phyloP scores from a whole-genome alignment of 2,329 filamentous ascomycete species.

The Botrytis porri region DNA sequence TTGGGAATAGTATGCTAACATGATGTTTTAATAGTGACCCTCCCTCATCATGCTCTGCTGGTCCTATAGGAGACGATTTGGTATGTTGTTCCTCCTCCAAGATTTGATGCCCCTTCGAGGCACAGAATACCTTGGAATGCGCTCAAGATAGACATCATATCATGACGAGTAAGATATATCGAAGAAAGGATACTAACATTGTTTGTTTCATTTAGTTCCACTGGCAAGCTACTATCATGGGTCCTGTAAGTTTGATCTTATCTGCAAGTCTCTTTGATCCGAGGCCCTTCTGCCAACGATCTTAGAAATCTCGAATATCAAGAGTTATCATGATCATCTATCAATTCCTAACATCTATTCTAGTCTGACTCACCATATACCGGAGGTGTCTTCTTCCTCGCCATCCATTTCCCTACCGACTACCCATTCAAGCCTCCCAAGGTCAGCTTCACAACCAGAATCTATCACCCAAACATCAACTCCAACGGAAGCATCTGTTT shows the following conservation, averaged over 20 bases:
- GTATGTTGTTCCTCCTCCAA: constrained; percentile 56
- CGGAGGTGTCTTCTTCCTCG: constrained; percentile 97
- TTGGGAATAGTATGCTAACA: constrained; percentile 27
- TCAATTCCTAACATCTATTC: not conserved
- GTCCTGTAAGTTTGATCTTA: constrained; percentile 70
- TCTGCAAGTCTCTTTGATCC: constrained; percentile 21
- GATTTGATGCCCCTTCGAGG: constrained; percentile 18
- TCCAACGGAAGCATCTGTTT: constrained; percentile 97
- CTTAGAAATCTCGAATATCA: constrained; percentile 23
- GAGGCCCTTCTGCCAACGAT: constrained; percentile 12
- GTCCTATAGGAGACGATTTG: constrained; percentile 94
- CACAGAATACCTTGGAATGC: constrained; percentile 25
- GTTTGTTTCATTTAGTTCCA: constrained; percentile 67
- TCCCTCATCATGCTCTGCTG: constrained; percentile 97
- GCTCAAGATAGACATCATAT: constrained; percentile 29
- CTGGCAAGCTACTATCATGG: constrained; percentile 99
- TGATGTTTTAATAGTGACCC: constrained; percentile 67
- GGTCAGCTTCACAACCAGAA: constrained; percentile 99
- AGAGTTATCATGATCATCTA: not conserved
- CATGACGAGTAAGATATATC: not conserved
- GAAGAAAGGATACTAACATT: constrained; percentile 37
- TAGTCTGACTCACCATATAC: constrained; percentile 75
- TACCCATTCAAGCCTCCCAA: constrained; percentile 99
- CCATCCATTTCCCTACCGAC: constrained; percentile 99
- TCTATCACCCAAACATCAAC: constrained; percentile 99